Evolutionary conservation across 768 basidiomycete genomes (phyloP).

Genomic region (Lactarius tabidus): DNA sequence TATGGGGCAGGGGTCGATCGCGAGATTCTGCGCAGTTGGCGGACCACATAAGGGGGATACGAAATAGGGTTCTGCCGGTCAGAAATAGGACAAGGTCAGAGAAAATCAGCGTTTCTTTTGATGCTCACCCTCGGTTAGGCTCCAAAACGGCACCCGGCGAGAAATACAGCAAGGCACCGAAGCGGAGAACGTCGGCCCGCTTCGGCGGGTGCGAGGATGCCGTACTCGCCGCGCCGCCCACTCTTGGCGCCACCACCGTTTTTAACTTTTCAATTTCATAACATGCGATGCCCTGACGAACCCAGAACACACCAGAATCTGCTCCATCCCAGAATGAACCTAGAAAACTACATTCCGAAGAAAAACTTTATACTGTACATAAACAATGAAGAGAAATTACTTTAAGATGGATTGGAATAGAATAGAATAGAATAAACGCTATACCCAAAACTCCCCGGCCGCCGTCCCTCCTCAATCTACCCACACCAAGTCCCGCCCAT

Average conservation of each 20-base stretch:
- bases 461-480: slow-evolving; percentile 3
- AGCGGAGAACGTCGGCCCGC: slow-evolving; percentile 23
- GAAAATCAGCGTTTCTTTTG: slow-evolving; percentile 14
- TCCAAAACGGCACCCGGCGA: slow-evolving; percentile 7
- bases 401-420: neutral
- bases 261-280: slow-evolving; percentile 13
- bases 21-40: slow-evolving; percentile 6
- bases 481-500: neutral
- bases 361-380: neutral
- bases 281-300: neutral
- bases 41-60: slow-evolving; percentile 8
- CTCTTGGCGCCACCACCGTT: slow-evolving; percentile 19
- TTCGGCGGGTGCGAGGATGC: slow-evolving; percentile 7
- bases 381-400: neutral
- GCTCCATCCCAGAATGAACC: neutral
- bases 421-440: neutral
- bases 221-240: slow-evolving; percentile 10
- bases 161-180: slow-evolving; percentile 24
- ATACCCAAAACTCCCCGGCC: slow-evolving; percentile 11
- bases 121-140: slow-evolving; percentile 18
- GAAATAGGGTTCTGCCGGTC: slow-evolving; percentile 19
- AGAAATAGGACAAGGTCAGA: slow-evolving; percentile 8
- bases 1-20: slow-evolving; percentile 13
- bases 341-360: neutral
- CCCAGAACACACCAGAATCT: slow-evolving; percentile 1